Base-by-base conservation (phyloP, 805 yeast genomes). In the Wickerhamiella azymoides region DNA sequence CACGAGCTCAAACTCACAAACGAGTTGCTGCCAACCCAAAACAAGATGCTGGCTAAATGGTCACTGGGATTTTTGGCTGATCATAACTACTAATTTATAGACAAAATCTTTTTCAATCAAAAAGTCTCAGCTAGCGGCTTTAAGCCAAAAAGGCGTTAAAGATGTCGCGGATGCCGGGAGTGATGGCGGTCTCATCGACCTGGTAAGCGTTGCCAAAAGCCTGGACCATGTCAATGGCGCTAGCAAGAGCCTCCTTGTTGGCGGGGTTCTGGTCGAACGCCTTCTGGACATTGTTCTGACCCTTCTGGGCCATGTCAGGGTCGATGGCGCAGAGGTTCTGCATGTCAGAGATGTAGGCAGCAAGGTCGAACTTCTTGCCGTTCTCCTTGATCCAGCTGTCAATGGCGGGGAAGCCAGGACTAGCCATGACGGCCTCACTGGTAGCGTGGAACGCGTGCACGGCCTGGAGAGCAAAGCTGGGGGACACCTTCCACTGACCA, bases 11-110 rank as follows among this genome's bases (percentile, higher is more conserved):
- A 52, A 1, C 21, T 36, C 0, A 50, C 59, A 14, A 70, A 68
- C 41, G 16, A 14, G 0, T 36, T 39, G 3, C 51, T 74, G 10
- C 80, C 80, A 0, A 21, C 16, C 3, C 46, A 49, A 8, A 49
- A 55, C 9, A 45, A 48, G 19, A 36, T 10, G 6, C 49, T 58
- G 47, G 58, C 56, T 8, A 36, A 41, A 6, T 65, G 68, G 67
- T 45, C 49, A 4, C 56, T 58, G 5, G 61, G 65, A 1, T 48
- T 61, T 16, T 49, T 63, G 9, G 21, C 40, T 6, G 43, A 32
- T 19, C 26, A 10, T 33, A 35, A 35, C 37, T 35, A n/a, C 14
- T 7, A 25, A 9, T 9, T 6, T 19, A 17, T 10, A 26, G 5
- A 30, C 4, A 5, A 8, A 11, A 6, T 10, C 11, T 3, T 10